Evolutionary conservation across 805 yeast species (phyloP).

Genomic region (Schizosaccharomyces japonicus): DNA sequence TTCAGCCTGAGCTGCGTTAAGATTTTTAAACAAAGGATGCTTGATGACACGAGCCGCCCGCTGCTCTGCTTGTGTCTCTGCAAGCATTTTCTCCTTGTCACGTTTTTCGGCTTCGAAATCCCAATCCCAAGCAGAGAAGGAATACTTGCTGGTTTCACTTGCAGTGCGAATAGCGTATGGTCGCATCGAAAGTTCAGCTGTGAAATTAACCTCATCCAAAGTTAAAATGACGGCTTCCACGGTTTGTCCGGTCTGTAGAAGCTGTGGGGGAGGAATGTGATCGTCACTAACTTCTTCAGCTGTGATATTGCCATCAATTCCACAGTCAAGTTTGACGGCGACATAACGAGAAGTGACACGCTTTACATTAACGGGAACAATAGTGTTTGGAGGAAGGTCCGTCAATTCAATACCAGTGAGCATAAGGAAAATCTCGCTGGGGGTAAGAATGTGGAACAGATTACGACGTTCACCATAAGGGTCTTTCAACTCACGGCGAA

Average conservation of each 20-base stretch:
- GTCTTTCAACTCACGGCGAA: constrained; percentile 63
- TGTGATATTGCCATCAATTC: constrained; percentile 33
- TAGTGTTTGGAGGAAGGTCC: constrained; percentile 39
- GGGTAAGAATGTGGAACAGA: constrained; percentile 38
- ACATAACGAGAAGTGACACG: constrained; percentile 30
- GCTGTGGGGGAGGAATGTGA: constrained; percentile 12
- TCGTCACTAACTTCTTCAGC: constrained; percentile 15
- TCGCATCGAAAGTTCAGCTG: constrained; percentile 48
- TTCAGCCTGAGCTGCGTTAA: constrained; percentile 73
- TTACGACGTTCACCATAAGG: constrained; percentile 73
- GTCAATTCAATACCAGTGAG: constrained; percentile 68
- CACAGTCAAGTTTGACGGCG: constrained; percentile 28
- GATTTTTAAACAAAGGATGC: constrained; percentile 73
- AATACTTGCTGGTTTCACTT: constrained; percentile 9
- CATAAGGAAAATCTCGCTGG: constrained; percentile 59
- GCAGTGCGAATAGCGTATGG: constrained; percentile 40
- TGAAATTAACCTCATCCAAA: constrained; percentile 51
- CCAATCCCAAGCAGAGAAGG: constrained; percentile 29
- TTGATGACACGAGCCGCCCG: constrained; percentile 58
- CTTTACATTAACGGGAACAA: constrained; percentile 52
- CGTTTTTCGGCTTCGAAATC: constrained; percentile 47
- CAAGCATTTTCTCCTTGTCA: constrained; percentile 32
- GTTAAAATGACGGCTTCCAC: constrained; percentile 56
- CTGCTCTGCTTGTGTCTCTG: constrained; percentile 37
- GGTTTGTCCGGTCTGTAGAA: constrained; percentile 44